Evolutionary conservation across 768 basidiomycete genomes (phyloP).

Genomic region (Auriscalpium vulgare): DNA sequence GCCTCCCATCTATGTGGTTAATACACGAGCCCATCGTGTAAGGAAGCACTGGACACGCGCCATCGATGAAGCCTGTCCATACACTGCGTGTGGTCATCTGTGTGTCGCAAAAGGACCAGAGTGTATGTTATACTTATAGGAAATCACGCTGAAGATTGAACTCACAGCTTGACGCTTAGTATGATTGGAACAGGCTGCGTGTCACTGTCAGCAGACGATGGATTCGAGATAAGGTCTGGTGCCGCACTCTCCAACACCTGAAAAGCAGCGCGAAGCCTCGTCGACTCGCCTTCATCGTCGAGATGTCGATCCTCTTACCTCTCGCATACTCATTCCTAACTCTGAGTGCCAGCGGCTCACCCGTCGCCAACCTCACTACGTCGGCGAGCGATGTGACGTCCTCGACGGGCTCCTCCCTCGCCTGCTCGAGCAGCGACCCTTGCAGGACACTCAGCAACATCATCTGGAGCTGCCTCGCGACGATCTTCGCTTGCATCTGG

Average conservation of each 20-base stretch:
- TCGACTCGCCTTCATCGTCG: neutral
- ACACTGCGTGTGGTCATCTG: no score
- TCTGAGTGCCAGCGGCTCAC: neutral
- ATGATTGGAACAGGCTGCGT: neutral
- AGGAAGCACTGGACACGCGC: no score
- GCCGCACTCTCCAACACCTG: neutral
- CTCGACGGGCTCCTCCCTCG: neutral
- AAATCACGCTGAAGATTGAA: no score
- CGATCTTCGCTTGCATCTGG: constrained; percentile 25
- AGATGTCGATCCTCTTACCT: neutral
- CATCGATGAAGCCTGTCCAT: no score
- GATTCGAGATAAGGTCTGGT: neutral
- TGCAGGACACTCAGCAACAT: constrained; percentile 11
- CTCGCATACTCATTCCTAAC: neutral
- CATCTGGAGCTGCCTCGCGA: constrained; percentile 21
- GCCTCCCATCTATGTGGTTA: neutral
- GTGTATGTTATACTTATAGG: no score
- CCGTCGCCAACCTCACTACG: neutral
- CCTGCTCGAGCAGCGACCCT: neutral
- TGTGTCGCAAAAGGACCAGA: no score
- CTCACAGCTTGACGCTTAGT: no score
- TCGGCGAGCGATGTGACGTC: neutral
- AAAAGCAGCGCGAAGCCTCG: neutral
- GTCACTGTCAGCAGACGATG: neutral
- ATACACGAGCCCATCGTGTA: no score